Evolutionary conservation across 805 yeast species (phyloP), one percentile per base, ranked within the genome.

Genomic region (Candida koratica): DNA sequence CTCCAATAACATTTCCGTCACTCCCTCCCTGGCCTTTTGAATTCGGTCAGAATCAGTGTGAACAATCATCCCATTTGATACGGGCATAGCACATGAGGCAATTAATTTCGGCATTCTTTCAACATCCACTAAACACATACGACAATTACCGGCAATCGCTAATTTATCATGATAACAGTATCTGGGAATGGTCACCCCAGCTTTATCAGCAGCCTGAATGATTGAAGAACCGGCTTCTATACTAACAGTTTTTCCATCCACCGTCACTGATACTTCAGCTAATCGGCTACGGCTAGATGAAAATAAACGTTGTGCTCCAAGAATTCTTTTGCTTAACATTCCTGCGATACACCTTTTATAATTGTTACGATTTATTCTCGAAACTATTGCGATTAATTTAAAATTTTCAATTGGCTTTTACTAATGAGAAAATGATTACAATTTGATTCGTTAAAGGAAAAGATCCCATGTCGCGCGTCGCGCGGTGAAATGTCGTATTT

Each of bases 41-140:
- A 84, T 84, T 55, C 86, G 77, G 48, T 82, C 90, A 25, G 81
- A 67, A 56, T 81, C 75, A 34, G 95, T 85, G 55, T 79, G 77
- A 36, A 85, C 88, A 25, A 84, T 87, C 94, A 85, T 84, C 37
- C 95, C 95, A 42, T 79, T 77, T 54, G 79, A 83, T n/a, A 83
- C 95, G 20, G 95, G 95, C 79, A 82, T 81, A 32, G 94, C 88
- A 69, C 95, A 85, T 9, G 94, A 82, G 3, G 95, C 95, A 46
- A 85, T 84, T 55, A 88, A 77, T 61, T 85, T 85, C 38, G 95
- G 95, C 51, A 90, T 86, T 57, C 83, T 77, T 64, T 86, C 95
- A 38, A 86, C 83, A 53, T 85, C 95, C 32, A 85, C 95, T 19
- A 85, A 74, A 58, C 95, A 85, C 95, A 85, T 85, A 62, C 95